Evolutionary conservation across 2,329 filamentous ascomycete species (phyloP).

Genomic region (Lasiodiplodia theobromae): DNA sequence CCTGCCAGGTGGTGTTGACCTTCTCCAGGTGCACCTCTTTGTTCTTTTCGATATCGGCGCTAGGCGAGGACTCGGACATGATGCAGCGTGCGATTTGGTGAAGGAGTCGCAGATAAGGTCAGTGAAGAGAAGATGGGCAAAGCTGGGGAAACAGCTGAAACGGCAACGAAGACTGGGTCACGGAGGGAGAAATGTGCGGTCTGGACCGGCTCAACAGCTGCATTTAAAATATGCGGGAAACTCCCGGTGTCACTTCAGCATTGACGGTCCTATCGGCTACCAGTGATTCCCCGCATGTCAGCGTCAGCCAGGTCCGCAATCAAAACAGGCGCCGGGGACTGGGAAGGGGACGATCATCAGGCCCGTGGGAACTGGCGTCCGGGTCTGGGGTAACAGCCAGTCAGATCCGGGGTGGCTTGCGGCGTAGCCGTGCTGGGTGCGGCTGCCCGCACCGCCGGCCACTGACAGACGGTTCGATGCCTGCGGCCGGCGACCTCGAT

Average conservation of each 20-base stretch:
- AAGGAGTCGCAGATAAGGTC: neutral
- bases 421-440: conserved; percentile 8
- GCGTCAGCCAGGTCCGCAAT: conserved; percentile 7
- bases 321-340: conserved; percentile 22
- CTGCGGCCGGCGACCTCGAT: neutral
- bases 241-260: conserved; percentile 8
- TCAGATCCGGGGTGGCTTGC: conserved; percentile 21
- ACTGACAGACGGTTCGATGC: neutral
- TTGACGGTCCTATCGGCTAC: conserved; percentile 7
- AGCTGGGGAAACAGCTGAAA: neutral
- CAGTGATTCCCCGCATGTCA: conserved; percentile 17
- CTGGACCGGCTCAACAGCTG: neutral
- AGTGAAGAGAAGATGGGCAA: neutral
- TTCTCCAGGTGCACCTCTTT: conserved; percentile 33
- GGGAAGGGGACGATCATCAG: conserved; percentile 11
- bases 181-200: neutral
- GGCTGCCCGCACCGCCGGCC: neutral
- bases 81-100: conserved; percentile 4
- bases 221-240: conserved; percentile 1
- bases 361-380: neutral
- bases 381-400: conserved; percentile 22
- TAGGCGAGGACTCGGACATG: conserved; percentile 10
- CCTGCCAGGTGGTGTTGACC: conserved; percentile 30
- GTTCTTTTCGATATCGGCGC: conserved; percentile 3
- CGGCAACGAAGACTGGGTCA: neutral